Evolutionary conservation across 2,329 filamentous ascomycete genomes (phyloP).

Genomic region (Hypoxylon sp.): DNA sequence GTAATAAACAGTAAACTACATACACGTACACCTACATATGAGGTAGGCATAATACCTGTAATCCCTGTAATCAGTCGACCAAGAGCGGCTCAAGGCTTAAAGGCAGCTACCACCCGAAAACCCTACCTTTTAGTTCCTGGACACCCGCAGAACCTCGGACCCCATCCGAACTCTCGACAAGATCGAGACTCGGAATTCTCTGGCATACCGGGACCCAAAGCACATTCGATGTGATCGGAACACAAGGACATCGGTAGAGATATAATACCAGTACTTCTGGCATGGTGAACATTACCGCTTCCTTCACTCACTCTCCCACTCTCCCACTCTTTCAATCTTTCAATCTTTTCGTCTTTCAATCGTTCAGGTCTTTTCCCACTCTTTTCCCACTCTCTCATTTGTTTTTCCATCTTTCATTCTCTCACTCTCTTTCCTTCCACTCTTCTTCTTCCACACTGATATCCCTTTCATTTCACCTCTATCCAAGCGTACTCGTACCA

Average conservation of each 20-base stretch:
- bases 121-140: not conserved
- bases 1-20: too few relatives aligned
- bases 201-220: not conserved
- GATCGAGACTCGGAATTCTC: not conserved
- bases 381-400: too few relatives aligned
- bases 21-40: not conserved
- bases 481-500: not conserved
- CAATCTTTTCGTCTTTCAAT: too few relatives aligned
- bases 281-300: too few relatives aligned
- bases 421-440: not conserved
- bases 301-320: too few relatives aligned
- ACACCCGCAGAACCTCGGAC: not conserved
- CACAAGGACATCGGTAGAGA: too few relatives aligned
- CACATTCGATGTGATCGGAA: too few relatives aligned
- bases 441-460: not conserved
- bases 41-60: too few relatives aligned
- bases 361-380: too few relatives aligned
- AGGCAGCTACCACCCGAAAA: not conserved
- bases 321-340: too few relatives aligned
- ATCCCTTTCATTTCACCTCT: not conserved
- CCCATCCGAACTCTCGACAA: not conserved
- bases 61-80: too few relatives aligned
- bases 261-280: too few relatives aligned
- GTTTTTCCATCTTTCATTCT: not conserved
- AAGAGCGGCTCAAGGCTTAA: not conserved